Base-by-base conservation (phyloP, 495 filamentous ascomycete species). In the Chaetomium fimeti region DNA sequence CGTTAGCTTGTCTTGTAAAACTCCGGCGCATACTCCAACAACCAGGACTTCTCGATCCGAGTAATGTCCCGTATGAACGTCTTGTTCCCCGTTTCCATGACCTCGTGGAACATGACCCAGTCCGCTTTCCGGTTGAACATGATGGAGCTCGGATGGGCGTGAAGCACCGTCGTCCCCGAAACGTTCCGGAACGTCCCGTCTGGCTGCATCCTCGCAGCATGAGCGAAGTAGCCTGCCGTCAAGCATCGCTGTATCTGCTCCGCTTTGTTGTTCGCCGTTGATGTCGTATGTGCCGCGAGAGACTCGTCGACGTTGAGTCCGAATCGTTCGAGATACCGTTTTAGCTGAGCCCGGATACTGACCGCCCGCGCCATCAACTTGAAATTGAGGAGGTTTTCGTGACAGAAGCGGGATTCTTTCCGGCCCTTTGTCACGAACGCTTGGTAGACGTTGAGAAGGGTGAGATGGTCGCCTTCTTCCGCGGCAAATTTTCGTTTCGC, bases 91-190 rank as follows among this genome's bases (percentile, higher is more conserved):
- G 91, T 95, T 76, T 98, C 92, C 81, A 97, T 86, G 57, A 97
- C 86, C 74, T 98, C 95, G 71, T 95, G 90, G 71, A 98, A 98
- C 48, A 98, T 86, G 12, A 98, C 93, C 94, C 94, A 98, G 68
- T 98, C 93, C 20, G 91, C 92, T 80, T 96, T 97, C 51, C 94
- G 87, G 77, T 97, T 96, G 82, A 98, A 98, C 88, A 98, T 92
- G 69, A 98, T 76, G 20, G 90, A 94, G 70, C 86, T 95, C 4
- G 94, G 95, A 77, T 98, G 94, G 22, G 92, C 91, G 79, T 96
- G 85, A 42, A 98, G 78, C 49, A 85, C 84, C 47, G 78, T 82
- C 8, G 84, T 85, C 13, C 91, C 92, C 61, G 85, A 88, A 51
- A 95, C 86, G 28, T 90, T 92, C 68, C 84, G 86, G 70, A 97